Conservation (phyloP, 2,329 filamentous ascomycete species). For the Aspergillus ibericus region DNA sequence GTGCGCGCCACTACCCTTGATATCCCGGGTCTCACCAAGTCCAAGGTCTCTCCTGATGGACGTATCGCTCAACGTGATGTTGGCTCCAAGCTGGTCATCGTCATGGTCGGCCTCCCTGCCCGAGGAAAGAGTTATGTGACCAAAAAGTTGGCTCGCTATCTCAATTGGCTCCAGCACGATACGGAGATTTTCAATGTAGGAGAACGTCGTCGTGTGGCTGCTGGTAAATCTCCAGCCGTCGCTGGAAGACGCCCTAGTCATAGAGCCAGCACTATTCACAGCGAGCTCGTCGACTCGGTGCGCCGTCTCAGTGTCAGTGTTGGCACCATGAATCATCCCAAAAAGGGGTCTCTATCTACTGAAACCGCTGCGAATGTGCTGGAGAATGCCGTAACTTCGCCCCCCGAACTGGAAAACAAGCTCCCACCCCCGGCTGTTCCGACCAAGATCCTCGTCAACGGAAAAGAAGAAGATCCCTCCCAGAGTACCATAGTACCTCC, state of each 20-base stretch:
- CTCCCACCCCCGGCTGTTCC: slow-evolving; percentile 45
- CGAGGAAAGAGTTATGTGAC: slow-evolving; percentile 98
- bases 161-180: slow-evolving; percentile 97
- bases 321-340: slow-evolving; percentile 25
- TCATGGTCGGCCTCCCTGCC: slow-evolving; percentile 96
- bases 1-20: slow-evolving; percentile 91
- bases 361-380: slow-evolving; percentile 18
- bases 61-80: slow-evolving; percentile 92
- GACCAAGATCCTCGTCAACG: slow-evolving; percentile 61
- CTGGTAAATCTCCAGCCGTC: slow-evolving; percentile 49
- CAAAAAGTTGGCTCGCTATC: slow-evolving; percentile 92
- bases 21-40: slow-evolving; percentile 93
- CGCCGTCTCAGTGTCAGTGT: slow-evolving; percentile 45
- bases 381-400: slow-evolving; percentile 14
- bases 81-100: slow-evolving; percentile 91
- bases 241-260: slow-evolving; percentile 18
- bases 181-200: slow-evolving; percentile 97
- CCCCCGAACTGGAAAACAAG: slow-evolving; percentile 29
- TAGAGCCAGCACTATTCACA: slow-evolving; percentile 37
- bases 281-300: slow-evolving; percentile 45
- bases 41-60: slow-evolving; percentile 91
- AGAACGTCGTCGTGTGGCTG: slow-evolving; percentile 78
- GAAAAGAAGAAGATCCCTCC: slow-evolving; percentile 43
- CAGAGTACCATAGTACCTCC: slow-evolving; percentile 28
- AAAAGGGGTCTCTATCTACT: slow-evolving; percentile 1